Evolutionary conservation across 1,139 yeast species (phyloP).

Genomic region (Yamadazyma sp.): DNA sequence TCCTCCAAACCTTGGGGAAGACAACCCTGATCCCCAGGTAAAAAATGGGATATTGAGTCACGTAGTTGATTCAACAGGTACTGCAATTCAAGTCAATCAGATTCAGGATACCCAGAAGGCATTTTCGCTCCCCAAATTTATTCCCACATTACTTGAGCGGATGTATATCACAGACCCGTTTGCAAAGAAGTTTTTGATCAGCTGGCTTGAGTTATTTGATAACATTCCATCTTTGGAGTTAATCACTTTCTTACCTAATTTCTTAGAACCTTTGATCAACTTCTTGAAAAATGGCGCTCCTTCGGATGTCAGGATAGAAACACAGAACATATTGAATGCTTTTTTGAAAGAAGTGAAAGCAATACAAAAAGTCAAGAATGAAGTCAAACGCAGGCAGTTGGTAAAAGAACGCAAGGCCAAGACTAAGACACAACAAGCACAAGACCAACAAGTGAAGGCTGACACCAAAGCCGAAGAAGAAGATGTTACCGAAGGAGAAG

Average conservation of each 20-base stretch:
- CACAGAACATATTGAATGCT: constrained; percentile 72
- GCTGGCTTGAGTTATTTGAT: constrained; percentile 89
- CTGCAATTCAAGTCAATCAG: constrained; percentile 61
- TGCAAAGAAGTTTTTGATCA: constrained; percentile 85
- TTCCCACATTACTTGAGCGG: constrained; percentile 86
- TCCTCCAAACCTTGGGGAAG: neutral
- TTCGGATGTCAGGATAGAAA: constrained; percentile 83
- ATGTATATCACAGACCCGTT: constrained; percentile 92
- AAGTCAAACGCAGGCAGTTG: constrained; percentile 37
- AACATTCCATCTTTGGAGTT: constrained; percentile 91
- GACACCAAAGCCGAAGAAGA: constrained; percentile 4
- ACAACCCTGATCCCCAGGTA: neutral
- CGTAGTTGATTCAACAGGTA: constrained; percentile 49
- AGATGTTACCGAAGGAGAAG: neutral
- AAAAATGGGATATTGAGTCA: constrained; percentile 31
- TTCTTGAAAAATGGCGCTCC: constrained; percentile 79
- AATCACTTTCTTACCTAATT: constrained; percentile 83
- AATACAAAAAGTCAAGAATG: constrained; percentile 65
- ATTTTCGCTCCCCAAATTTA: constrained; percentile 82
- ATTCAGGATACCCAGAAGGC: constrained; percentile 69
- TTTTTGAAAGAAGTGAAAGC: constrained; percentile 80
- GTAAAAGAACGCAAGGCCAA: constrained; percentile 16
- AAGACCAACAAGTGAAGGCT: constrained; percentile 8
- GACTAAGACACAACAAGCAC: neutral
- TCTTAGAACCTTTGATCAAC: constrained; percentile 79